These are phyloP conservation scores for Passalora sequoiae DNA, from an alignment of 2,329 filamentous ascomycete species.

Conservation along the genomic window DNA sequence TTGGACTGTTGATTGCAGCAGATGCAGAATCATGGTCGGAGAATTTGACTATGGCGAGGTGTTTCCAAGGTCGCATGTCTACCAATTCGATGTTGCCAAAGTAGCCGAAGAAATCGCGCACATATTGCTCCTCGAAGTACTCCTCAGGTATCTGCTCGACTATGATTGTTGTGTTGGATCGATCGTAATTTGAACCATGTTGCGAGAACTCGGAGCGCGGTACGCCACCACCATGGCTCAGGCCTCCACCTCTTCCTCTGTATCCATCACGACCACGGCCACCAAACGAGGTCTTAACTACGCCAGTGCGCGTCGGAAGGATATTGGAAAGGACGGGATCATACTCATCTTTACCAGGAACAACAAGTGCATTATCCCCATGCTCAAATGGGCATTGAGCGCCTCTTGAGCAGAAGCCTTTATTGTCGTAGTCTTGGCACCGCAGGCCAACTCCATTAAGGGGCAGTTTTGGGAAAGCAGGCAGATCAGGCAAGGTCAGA, in stretches of 20 bases:
- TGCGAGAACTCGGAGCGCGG: constrained; percentile 58
- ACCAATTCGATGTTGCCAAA: constrained; percentile 64
- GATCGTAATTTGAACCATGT: constrained; percentile 59
- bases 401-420: constrained; percentile 66
- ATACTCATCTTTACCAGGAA: constrained; percentile 45
- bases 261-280: constrained; percentile 37
- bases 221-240: constrained; percentile 30
- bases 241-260: constrained; percentile 34
- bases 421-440: constrained; percentile 67
- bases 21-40: constrained; percentile 61
- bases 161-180: constrained; percentile 62
- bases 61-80: constrained; percentile 60
- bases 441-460: constrained; percentile 37
- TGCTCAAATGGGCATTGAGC: constrained; percentile 66
- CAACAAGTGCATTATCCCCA: constrained; percentile 48
- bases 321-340: constrained; percentile 47
- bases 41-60: constrained; percentile 65
- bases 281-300: constrained; percentile 20
- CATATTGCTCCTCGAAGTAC: constrained; percentile 58
- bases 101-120: constrained; percentile 64
- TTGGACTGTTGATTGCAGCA: constrained; percentile 68
- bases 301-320: constrained; percentile 21
- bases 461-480: constrained; percentile 23
- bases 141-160: constrained; percentile 74
- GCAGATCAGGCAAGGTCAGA: constrained; percentile 42